Conservation (phyloP, 257 asterid genomes). For the Solanum ahanhuiri region DNA sequence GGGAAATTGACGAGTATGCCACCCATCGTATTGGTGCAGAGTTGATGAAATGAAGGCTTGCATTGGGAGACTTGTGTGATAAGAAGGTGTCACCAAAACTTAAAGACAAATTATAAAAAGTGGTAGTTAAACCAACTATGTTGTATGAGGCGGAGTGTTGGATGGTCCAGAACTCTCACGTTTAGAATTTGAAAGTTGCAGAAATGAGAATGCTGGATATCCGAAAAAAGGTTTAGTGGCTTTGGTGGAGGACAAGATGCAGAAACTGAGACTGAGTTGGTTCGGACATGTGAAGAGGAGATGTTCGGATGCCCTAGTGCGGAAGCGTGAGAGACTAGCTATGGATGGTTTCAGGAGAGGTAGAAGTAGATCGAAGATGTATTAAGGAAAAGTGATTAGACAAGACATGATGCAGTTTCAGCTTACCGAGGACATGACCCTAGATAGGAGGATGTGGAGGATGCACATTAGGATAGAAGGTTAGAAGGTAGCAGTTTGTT, state of each 20-base stretch:
- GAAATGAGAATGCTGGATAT: not conserved
- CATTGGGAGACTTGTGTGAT: not conserved
- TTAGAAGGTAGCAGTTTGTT: not conserved
- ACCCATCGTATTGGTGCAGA: not conserved
- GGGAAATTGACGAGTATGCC: not conserved
- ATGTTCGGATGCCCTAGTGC: not conserved
- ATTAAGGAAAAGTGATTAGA: not conserved
- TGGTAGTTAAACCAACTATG: not conserved
- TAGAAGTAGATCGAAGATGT: not conserved
- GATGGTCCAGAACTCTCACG: not conserved
- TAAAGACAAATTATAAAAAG: not conserved
- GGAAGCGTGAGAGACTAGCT: not conserved
- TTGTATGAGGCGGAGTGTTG: not conserved
- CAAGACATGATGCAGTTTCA: not conserved
- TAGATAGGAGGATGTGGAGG: not conserved
- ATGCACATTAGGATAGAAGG: not conserved
- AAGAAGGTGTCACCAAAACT: not conserved
- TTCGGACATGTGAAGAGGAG: not conserved
- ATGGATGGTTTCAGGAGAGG: not conserved
- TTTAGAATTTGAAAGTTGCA: not conserved
- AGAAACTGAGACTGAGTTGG: not conserved
- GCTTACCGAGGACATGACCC: not conserved
- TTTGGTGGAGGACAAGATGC: not conserved
- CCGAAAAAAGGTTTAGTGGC: not conserved
- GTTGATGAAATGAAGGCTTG: not conserved